phyloP scores from a whole-genome alignment of 805 yeast species.

The Yarrowia hollandica region DNA sequence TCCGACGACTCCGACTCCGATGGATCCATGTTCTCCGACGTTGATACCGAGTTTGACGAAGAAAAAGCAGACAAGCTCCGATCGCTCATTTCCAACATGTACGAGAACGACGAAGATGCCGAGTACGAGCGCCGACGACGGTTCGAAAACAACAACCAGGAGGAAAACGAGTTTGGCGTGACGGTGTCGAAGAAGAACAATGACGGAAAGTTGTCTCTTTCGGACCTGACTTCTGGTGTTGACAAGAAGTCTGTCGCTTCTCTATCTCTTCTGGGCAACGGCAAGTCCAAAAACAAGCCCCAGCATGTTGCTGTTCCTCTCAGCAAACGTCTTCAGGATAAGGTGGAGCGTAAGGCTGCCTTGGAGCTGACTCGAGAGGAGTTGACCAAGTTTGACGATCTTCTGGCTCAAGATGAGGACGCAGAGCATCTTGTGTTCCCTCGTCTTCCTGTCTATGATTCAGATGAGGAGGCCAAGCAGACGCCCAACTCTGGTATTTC shows the following conservation, averaged over 20 bases:
- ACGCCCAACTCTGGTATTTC: constrained; percentile 56
- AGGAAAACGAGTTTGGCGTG: constrained; percentile 68
- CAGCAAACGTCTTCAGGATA: constrained; percentile 80
- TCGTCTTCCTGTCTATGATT: constrained; percentile 44
- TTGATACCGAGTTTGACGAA: constrained; percentile 41
- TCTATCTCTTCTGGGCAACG: constrained; percentile 46
- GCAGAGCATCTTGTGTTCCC: constrained; percentile 87
- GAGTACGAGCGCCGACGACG: constrained; percentile 48
- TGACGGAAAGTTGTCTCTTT: constrained; percentile 64
- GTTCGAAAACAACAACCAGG: constrained; percentile 53
- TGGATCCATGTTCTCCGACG: constrained; percentile 30
- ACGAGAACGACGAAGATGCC: constrained; percentile 35
- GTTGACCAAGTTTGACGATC: constrained; percentile 84
- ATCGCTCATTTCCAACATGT: constrained; percentile 40
- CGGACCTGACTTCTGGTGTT: constrained; percentile 67
- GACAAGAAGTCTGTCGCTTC: constrained; percentile 53
- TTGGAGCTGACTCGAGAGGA: constrained; percentile 85
- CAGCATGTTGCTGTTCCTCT: constrained; percentile 73
- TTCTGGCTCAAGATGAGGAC: constrained; percentile 71
- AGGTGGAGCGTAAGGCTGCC: constrained; percentile 86
- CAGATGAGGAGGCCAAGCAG: constrained; percentile 43
- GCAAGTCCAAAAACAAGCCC: constrained; percentile 39
- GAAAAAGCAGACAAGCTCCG: constrained; percentile 48
- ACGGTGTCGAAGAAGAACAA: constrained; percentile 40
- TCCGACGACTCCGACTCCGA: constrained; percentile 37